Percentiles rank a stretch among this genome's conserved stretches.
These are phyloP conservation scores for Candida mesenterica DNA, from an alignment of 1,139 yeast genomes.

Conservation along the genomic window DNA sequence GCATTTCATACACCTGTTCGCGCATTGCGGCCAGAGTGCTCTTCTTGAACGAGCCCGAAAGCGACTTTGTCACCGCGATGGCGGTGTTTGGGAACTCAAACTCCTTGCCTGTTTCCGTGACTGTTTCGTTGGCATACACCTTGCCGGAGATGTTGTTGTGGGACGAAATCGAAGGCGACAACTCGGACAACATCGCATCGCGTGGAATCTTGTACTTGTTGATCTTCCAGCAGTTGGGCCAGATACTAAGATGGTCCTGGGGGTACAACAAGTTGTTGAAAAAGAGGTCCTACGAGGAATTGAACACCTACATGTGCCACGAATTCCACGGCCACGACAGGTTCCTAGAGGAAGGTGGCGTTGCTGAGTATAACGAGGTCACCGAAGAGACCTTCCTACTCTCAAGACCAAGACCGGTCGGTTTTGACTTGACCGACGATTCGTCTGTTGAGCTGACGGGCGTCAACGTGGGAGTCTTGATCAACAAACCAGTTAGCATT, in stretches of 20 bases:
- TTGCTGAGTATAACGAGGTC: background rate
- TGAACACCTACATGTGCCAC: slow-evolving; percentile 28
- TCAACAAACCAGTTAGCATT: slow-evolving; percentile 2
- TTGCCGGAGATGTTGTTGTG: slow-evolving; percentile 64
- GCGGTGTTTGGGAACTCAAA: slow-evolving; percentile 85
- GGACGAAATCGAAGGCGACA: slow-evolving; percentile 69
- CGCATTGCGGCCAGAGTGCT: slow-evolving; percentile 46
- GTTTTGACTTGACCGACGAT: slow-evolving; percentile 3
- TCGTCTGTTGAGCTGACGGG: background rate
- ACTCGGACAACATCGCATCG: slow-evolving; percentile 69
- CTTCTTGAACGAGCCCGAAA: slow-evolving; percentile 58
- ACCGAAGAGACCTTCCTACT: background rate
- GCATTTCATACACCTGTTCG: slow-evolving; percentile 58
- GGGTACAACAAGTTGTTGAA: slow-evolving; percentile 76
- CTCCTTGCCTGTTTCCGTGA: slow-evolving; percentile 75
- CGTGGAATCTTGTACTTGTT: slow-evolving; percentile 75
- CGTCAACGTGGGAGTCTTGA: background rate
- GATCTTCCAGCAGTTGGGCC: slow-evolving; percentile 84
- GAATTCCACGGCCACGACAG: slow-evolving; percentile 12
- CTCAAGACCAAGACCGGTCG: slow-evolving; percentile 1
- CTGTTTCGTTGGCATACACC: slow-evolving; percentile 68
- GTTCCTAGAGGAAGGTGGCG: slow-evolving; percentile 16
- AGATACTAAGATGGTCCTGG: slow-evolving; percentile 86
- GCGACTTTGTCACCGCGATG: slow-evolving; percentile 85
- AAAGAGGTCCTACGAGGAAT: slow-evolving; percentile 44